These are phyloP conservation scores for Gaeumannomyces sp. DNA, from an alignment of 2,329 filamentous ascomycete genomes.

Conservation along the genomic window DNA sequence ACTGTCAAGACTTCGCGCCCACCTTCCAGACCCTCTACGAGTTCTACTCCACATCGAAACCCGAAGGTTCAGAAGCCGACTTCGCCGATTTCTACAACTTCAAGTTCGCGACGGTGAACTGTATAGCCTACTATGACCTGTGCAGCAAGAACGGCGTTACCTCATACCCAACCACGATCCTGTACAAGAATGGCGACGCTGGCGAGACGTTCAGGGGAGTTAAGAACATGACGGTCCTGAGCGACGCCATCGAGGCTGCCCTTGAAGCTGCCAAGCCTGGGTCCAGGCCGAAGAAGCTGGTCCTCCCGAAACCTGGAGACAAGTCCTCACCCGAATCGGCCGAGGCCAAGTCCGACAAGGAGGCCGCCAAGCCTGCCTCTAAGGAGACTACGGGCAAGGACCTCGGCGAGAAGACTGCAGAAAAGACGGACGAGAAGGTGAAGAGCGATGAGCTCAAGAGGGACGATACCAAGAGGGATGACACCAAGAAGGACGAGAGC, in stretches of 20 bases:
- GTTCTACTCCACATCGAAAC: conserved; percentile 84
- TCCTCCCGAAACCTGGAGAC: conserved; percentile 66
- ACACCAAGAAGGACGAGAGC: conserved; percentile 12
- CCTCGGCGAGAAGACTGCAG: conserved; percentile 7
- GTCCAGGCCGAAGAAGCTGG: conserved; percentile 61
- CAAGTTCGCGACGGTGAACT: conserved; percentile 81
- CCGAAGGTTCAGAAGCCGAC: conserved; percentile 31
- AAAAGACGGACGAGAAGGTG: conserved; percentile 16
- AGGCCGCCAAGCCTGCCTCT: conserved; percentile 10
- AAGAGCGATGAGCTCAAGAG: conserved; percentile 20
- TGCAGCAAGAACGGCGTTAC: conserved; percentile 63
- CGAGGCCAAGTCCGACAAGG: conserved; percentile 7
- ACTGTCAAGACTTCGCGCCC: conserved; percentile 76
- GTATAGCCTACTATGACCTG: conserved; percentile 72
- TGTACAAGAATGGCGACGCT: conserved; percentile 74
- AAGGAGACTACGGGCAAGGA: conserved; percentile 16
- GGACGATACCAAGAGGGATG: conserved; percentile 10
- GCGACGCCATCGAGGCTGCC: conserved; percentile 65
- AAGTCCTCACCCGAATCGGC: conserved; percentile 21
- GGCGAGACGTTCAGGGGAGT: conserved; percentile 58
- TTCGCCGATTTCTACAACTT: conserved; percentile 86
- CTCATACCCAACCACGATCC: conserved; percentile 68
- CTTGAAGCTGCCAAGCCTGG: conserved; percentile 77
- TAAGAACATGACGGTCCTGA: conserved; percentile 61
- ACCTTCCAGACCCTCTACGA: conserved; percentile 91